phyloP scores from a whole-genome alignment of 2,329 filamentous ascomycete genomes.

The Colletotrichum simmondsii region DNA sequence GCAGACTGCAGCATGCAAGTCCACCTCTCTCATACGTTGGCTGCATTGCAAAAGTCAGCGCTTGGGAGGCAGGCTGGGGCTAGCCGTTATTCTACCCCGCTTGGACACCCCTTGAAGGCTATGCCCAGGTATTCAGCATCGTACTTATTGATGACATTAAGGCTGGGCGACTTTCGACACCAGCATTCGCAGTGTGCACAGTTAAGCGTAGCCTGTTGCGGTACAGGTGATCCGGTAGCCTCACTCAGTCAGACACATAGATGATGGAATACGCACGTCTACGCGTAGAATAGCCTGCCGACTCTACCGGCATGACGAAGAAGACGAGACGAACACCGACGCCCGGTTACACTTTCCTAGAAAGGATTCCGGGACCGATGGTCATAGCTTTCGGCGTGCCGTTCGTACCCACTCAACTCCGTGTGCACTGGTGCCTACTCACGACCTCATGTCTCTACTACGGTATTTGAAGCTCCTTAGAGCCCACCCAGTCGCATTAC shows the following conservation, averaged over 20 bases:
- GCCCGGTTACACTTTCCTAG: neutral
- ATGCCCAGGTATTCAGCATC: neutral
- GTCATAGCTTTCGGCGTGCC: conserved; percentile 4
- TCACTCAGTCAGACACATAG: neutral
- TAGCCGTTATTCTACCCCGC: neutral
- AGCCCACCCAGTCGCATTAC: neutral
- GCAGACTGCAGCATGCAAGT: conserved; percentile 1
- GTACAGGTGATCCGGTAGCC: neutral
- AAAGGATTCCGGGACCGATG: neutral
- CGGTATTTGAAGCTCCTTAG: too few species aligned
- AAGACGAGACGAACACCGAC: neutral
- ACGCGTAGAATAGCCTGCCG: neutral
- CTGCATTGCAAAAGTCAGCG: neutral
- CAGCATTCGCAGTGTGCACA: neutral
- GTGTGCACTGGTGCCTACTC: neutral
- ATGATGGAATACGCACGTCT: neutral
- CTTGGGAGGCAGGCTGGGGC: neutral
- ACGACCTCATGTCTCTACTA: neutral
- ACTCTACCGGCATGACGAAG: neutral
- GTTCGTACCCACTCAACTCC: neutral
- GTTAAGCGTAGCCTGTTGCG: neutral
- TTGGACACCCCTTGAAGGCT: too few species aligned
- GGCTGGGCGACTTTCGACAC: neutral
- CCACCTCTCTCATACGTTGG: neutral
- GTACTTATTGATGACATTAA: neutral